phyloP scores from a whole-genome alignment of 2,329 filamentous ascomycete genomes.

The Hymenoscyphus repandus region DNA sequence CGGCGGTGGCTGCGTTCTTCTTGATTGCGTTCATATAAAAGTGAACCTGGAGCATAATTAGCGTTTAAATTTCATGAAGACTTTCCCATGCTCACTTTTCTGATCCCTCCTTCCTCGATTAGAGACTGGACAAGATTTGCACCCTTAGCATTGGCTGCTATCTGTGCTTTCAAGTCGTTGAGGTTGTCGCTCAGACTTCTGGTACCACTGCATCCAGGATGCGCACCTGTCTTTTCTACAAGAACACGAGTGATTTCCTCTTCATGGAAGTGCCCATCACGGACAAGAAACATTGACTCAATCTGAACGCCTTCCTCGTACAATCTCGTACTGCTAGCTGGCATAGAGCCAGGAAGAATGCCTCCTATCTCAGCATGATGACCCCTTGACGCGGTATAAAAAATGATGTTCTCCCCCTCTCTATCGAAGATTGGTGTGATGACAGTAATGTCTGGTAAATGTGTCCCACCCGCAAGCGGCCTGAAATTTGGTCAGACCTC shows the following conservation, averaged over 20 bases:
- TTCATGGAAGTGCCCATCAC: slow-evolving; percentile 73
- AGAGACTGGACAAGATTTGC: slow-evolving; percentile 68
- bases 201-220: slow-evolving; percentile 64
- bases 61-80: slow-evolving; percentile 62
- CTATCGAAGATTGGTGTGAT: slow-evolving; percentile 70
- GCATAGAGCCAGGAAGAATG: slow-evolving; percentile 61
- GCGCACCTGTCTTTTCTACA: slow-evolving; percentile 29
- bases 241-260: slow-evolving; percentile 46
- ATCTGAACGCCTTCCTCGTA: slow-evolving; percentile 56
- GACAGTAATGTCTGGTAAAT: slow-evolving; percentile 79
- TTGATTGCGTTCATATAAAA: slow-evolving; percentile 67
- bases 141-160: slow-evolving; percentile 78
- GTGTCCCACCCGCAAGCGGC: slow-evolving; percentile 57
- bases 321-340: slow-evolving; percentile 61
- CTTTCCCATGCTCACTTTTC: slow-evolving; percentile 37
- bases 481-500: not conserved
- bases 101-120: slow-evolving; percentile 41
- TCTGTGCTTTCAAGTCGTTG: slow-evolving; percentile 78
- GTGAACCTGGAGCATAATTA: not conserved
- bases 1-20: slow-evolving; percentile 67
- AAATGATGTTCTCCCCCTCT: slow-evolving; percentile 62
- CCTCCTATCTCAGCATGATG: slow-evolving; percentile 83
- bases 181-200: slow-evolving; percentile 74
- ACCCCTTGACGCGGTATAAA: slow-evolving; percentile 70
- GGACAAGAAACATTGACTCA: slow-evolving; percentile 62